Conservation (phyloP, 1,139 yeast species). For the Chernovozyma aurita region DNA sequence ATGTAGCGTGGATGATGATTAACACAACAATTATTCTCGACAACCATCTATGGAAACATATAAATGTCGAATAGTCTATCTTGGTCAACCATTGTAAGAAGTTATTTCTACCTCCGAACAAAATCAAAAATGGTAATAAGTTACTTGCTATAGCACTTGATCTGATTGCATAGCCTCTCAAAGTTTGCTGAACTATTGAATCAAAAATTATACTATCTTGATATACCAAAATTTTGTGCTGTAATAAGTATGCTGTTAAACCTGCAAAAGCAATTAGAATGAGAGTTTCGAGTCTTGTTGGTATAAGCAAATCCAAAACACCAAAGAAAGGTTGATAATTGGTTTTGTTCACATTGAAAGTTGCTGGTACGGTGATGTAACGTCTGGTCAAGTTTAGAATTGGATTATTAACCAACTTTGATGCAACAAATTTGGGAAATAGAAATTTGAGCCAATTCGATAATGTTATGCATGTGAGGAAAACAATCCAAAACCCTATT, state of each 20-base stretch:
- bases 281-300: conserved; percentile 61
- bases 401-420: conserved; percentile 17
- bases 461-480: conserved; percentile 21
- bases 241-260: conserved; percentile 37
- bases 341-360: conserved; percentile 22
- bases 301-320: conserved; percentile 40
- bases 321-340: conserved; percentile 22
- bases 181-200: conserved; percentile 13
- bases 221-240: conserved; percentile 17
- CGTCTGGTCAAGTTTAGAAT: conserved; percentile 23
- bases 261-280: conserved; percentile 44
- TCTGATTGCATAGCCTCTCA: conserved; percentile 47
- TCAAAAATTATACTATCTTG: conserved; percentile 28
- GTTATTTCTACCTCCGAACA: conserved; percentile 63
- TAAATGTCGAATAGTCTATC: conserved; percentile 56
- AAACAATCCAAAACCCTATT: conserved; percentile 26
- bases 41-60: conserved; percentile 57
- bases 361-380: conserved; percentile 25
- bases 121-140: conserved; percentile 46
- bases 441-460: conserved; percentile 31
- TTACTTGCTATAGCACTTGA: conserved; percentile 54
- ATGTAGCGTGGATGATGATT: conserved; percentile 35
- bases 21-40: conserved; percentile 44
- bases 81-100: conserved; percentile 53
- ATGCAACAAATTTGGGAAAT: conserved; percentile 15